Conservation (phyloP, 2,329 filamentous ascomycete species). For the Aspergillus sclerotialis region DNA sequence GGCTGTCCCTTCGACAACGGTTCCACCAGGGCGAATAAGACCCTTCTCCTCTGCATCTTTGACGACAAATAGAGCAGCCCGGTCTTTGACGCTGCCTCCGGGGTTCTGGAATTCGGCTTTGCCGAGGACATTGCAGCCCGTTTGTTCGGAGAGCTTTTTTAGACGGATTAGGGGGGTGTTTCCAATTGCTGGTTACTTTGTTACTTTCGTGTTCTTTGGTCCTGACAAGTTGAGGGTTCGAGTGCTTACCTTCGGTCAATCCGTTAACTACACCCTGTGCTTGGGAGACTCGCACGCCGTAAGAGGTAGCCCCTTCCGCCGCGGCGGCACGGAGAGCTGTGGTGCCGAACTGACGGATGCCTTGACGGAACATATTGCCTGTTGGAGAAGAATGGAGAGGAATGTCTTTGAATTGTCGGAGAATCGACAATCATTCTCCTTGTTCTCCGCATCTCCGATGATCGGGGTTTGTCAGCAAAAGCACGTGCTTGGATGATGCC, state of each 20-base stretch:
- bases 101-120: constrained; percentile 99
- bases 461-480: constrained; percentile 15
- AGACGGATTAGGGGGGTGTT: constrained; percentile 93
- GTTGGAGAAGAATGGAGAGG: neutral
- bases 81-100: constrained; percentile 91
- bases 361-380: constrained; percentile 60
- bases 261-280: constrained; percentile 73
- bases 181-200: constrained; percentile 84
- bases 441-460: constrained; percentile 12
- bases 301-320: constrained; percentile 46
- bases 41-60: constrained; percentile 87
- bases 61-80: constrained; percentile 89
- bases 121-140: constrained; percentile 87
- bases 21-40: constrained; percentile 75
- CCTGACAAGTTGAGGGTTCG: constrained; percentile 3
- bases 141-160: constrained; percentile 79
- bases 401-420: no score
- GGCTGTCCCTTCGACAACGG: constrained; percentile 92
- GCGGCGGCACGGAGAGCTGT: constrained; percentile 54
- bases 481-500: constrained; percentile 8
- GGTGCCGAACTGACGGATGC: constrained; percentile 60
- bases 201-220: no score
- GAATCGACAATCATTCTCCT: no score
- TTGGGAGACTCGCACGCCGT: constrained; percentile 66
- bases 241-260: constrained; percentile 65